A percentile compares a stretch with the other conserved stretches of the same genome.
phyloP scores from a whole-genome alignment of 2,329 filamentous ascomycete species.

The Didymella sp. region DNA sequence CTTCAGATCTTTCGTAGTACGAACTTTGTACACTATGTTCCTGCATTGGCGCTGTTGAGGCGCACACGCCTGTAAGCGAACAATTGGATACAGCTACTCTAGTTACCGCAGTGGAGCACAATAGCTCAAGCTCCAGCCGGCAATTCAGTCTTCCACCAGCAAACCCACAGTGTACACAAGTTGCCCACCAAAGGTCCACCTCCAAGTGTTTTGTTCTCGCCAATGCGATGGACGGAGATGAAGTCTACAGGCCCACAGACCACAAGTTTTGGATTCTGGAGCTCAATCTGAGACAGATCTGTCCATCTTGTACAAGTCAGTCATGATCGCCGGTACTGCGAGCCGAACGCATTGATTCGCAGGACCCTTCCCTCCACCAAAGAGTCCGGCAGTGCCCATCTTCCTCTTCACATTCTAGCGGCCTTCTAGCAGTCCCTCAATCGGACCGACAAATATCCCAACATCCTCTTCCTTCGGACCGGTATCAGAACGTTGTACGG shows the following conservation, averaged over 20 bases:
- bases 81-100: slow-evolving; percentile 6
- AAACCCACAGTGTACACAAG: slow-evolving; percentile 2
- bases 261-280: background rate
- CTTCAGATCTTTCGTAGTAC: too few species aligned
- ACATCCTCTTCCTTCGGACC: slow-evolving; percentile 12
- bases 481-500: slow-evolving; percentile 4
- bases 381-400: background rate
- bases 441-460: slow-evolving; percentile 17
- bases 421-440: slow-evolving; percentile 11
- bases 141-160: slow-evolving; percentile 4
- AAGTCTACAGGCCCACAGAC: background rate
- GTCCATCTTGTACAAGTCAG: background rate
- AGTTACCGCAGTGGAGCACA: slow-evolving; percentile 17
- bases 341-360: slow-evolving; percentile 6
- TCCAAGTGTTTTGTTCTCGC: background rate
- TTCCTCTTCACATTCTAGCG: slow-evolving; percentile 16
- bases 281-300: background rate
- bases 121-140: slow-evolving; percentile 9
- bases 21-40: slow-evolving; percentile 8
- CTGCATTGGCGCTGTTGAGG: slow-evolving; percentile 13
- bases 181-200: background rate
- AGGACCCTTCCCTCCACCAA: slow-evolving; percentile 6
- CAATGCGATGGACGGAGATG: background rate
- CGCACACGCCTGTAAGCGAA: slow-evolving; percentile 3
- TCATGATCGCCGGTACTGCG: background rate